phyloP scores from a whole-genome alignment of 345 rosid genomes.

The Pugionium dolabratum region DNA sequence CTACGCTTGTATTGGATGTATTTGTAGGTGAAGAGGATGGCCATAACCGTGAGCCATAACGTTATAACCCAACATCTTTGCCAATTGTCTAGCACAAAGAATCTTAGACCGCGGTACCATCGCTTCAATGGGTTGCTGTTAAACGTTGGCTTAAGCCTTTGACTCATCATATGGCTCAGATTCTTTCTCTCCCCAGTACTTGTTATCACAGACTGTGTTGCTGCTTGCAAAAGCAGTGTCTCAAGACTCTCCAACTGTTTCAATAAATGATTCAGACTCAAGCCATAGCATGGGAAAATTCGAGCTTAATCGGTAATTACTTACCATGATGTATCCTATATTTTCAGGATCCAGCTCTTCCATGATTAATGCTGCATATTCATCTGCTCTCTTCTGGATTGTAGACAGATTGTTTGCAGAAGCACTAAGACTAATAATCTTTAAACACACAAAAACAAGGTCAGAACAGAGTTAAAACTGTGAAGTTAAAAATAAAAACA shows the following conservation, averaged over 20 bases:
- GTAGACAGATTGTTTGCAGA: slow-evolving; percentile 68
- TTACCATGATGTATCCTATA: slow-evolving; percentile 75
- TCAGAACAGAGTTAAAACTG: slow-evolving; percentile 2
- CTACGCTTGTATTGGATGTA: slow-evolving; percentile 51
- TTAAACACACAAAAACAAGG: slow-evolving; percentile 14
- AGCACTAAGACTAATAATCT: slow-evolving; percentile 79
- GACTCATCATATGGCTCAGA: slow-evolving; percentile 76
- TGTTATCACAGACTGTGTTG: slow-evolving; percentile 47
- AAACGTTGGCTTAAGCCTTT: slow-evolving; percentile 60
- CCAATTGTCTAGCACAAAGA: slow-evolving; percentile 73
- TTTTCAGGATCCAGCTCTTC: slow-evolving; percentile 81
- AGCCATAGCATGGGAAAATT: not conserved
- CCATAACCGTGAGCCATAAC: slow-evolving; percentile 62
- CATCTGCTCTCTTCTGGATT: slow-evolving; percentile 74
- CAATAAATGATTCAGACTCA: not conserved
- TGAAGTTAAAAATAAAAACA: not conserved
- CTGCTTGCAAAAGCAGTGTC: slow-evolving; percentile 62
- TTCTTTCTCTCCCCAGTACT: slow-evolving; percentile 63
- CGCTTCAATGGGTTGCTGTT: slow-evolving; percentile 53
- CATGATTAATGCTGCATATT: slow-evolving; percentile 80
- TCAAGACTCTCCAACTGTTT: slow-evolving; percentile 69
- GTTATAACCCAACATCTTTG: slow-evolving; percentile 71
- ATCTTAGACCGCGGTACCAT: slow-evolving; percentile 45
- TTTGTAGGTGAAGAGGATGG: slow-evolving; percentile 60
- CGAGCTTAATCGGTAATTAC: not conserved